Percentiles rank a stretch among this genome's conserved stretches.
Conservation (phyloP, 371 early-diverging fungal species). For the Lichtheimia corymbifera region DNA sequence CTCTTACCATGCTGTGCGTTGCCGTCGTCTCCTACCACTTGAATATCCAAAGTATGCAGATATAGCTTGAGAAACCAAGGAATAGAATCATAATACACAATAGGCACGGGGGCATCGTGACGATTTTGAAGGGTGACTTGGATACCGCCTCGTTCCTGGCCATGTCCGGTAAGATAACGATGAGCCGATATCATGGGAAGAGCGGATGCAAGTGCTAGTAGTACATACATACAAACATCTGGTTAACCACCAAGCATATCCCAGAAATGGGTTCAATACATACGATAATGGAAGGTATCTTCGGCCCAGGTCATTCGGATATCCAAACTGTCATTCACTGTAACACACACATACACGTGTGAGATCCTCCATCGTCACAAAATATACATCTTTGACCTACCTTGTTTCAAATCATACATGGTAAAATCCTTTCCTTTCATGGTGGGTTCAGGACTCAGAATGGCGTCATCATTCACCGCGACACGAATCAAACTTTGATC, state of each 20-base stretch:
- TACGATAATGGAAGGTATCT: slow-evolving; percentile 45
- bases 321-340: slow-evolving; percentile 18
- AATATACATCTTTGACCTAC: slow-evolving; percentile 38
- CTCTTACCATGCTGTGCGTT: background rate
- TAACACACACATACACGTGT: background rate
- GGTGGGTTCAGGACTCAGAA: slow-evolving; percentile 9
- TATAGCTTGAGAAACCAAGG: slow-evolving; percentile 94
- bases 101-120: slow-evolving; percentile 39
- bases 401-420: slow-evolving; percentile 43
- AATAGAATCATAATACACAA: slow-evolving; percentile 75
- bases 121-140: slow-evolving; percentile 71
- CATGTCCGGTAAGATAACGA: slow-evolving; percentile 79
- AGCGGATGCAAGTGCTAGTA: slow-evolving; percentile 30
- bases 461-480: slow-evolving; percentile 30
- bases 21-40: slow-evolving; percentile 33
- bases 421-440: slow-evolving; percentile 23
- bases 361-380: slow-evolving; percentile 24
- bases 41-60: slow-evolving; percentile 78
- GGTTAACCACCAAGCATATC: too few relatives aligned
- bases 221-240: too few relatives aligned
- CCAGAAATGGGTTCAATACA: background rate
- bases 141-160: slow-evolving; percentile 86
- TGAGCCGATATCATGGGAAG: slow-evolving; percentile 66
- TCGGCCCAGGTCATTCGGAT: slow-evolving; percentile 51
- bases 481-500: slow-evolving; percentile 53